Evolutionary conservation across 2,329 filamentous ascomycete species (phyloP).

Genomic region (Fusarium pseudograminearum): DNA sequence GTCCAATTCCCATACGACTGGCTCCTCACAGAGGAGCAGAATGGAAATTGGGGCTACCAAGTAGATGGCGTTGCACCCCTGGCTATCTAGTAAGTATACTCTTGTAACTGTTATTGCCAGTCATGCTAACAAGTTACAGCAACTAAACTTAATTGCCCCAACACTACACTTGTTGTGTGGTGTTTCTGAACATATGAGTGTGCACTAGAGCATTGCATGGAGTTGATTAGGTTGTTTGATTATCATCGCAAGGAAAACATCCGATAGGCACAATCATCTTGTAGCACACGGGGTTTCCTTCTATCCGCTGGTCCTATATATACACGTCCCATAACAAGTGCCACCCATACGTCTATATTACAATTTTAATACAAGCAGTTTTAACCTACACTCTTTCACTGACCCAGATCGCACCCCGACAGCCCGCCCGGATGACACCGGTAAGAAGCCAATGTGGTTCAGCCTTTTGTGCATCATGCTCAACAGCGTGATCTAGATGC

Average conservation of each 20-base stretch:
- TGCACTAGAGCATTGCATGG: conserved; percentile 44
- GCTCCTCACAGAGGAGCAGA: conserved; percentile 89
- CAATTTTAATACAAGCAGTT: conserved; percentile 47
- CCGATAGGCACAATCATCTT: conserved; percentile 25
- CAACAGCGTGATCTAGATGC: conserved; percentile 94
- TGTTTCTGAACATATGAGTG: conserved; percentile 22
- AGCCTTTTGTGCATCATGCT: conserved; percentile 91
- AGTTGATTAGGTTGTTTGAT: conserved; percentile 37
- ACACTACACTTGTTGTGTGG: neutral
- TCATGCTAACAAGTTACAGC: conserved; percentile 49
- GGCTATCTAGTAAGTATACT: conserved; percentile 87
- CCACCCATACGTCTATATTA: conserved; percentile 34
- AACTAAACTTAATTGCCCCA: conserved; percentile 47
- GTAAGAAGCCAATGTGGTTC: conserved; percentile 91
- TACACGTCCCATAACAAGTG: conserved; percentile 34
- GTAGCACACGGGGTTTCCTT: conserved; percentile 26
- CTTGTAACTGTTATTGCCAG: neutral
- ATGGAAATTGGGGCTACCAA: conserved; percentile 96
- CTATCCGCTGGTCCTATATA: conserved; percentile 32
- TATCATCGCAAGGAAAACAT: conserved; percentile 32
- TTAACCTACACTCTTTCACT: conserved; percentile 74
- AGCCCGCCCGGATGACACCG: conserved; percentile 88
- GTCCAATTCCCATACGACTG: conserved; percentile 97
- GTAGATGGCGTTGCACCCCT: conserved; percentile 95
- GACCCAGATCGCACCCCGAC: conserved; percentile 91